These are phyloP conservation scores for Ascochyta clinopodiicola DNA, from an alignment of 2,329 filamentous ascomycete genomes.

Conservation along the genomic window DNA sequence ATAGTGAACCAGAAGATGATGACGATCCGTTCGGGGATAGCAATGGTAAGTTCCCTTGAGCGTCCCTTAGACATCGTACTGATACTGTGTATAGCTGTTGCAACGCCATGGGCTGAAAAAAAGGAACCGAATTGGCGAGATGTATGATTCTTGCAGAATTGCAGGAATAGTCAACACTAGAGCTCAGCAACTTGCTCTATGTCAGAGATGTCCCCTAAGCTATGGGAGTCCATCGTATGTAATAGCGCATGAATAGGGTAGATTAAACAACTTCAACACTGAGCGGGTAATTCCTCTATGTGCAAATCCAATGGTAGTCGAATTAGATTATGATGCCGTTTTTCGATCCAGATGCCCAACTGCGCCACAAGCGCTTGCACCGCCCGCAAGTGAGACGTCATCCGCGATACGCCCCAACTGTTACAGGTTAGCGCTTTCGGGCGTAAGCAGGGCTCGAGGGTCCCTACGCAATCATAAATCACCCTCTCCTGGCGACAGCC, in stretches of 20 bases:
- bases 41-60: constrained; percentile 58
- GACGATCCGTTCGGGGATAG: constrained; percentile 86
- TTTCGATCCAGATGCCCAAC: not conserved
- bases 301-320: not conserved
- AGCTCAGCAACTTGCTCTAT: no score
- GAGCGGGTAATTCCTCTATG: no score
- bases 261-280: no score
- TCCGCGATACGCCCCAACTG: constrained; percentile 19
- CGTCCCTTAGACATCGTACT: not conserved
- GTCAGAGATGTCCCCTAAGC: no score
- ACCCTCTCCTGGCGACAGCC: constrained; percentile 7
- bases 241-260: no score
- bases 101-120: constrained; percentile 54
- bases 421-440: constrained; percentile 22
- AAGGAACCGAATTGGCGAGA: constrained; percentile 48
- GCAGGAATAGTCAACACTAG: not conserved
- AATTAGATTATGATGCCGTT: not conserved
- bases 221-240: no score
- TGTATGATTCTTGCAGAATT: constrained; percentile 36
- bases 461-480: constrained; percentile 19
- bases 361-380: constrained; percentile 14
- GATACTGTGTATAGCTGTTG: constrained; percentile 53
- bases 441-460: constrained; percentile 26
- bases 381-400: constrained; percentile 37
- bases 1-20: constrained; percentile 66